Conservation (phyloP, 2,329 filamentous ascomycete species). For the Xylaria sp. region DNA sequence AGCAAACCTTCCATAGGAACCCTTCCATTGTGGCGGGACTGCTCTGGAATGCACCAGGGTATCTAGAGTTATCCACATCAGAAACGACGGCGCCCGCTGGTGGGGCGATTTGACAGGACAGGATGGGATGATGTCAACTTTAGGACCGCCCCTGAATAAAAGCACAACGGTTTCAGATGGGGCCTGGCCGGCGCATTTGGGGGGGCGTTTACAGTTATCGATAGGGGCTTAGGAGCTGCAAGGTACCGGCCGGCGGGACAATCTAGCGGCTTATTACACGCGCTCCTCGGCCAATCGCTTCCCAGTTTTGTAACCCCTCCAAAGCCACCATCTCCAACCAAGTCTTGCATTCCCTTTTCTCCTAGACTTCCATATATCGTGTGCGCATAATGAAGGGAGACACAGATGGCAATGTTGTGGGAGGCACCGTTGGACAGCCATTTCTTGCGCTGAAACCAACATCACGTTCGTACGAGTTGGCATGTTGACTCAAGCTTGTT, state of each 20-base stretch:
- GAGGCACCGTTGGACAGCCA: slow-evolving; percentile 9
- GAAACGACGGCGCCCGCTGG: not conserved
- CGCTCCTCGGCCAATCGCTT: not conserved
- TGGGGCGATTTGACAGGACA: not conserved
- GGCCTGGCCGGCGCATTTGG: not conserved
- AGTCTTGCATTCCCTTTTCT: not conserved
- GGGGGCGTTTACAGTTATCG: slow-evolving; percentile 19
- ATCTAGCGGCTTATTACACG: slow-evolving; percentile 5
- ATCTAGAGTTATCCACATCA: not conserved
- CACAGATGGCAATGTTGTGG: slow-evolving; percentile 2
- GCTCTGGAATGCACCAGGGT: not conserved
- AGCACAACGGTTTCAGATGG: slow-evolving; percentile 6
- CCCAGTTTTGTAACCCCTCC: too few relatives aligned
- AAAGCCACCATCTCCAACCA: too few relatives aligned
- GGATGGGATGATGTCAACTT: not conserved
- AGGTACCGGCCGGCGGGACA: not conserved
- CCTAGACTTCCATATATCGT: not conserved
- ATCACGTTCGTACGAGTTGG: slow-evolving; percentile 2
- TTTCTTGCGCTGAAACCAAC: slow-evolving; percentile 11
- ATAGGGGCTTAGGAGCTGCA: slow-evolving; percentile 7
- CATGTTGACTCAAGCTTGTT: slow-evolving; percentile 2
- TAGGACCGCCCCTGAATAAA: not conserved
- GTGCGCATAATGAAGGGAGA: not conserved
- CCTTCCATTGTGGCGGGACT: too few relatives aligned
- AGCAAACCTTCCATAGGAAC: too few relatives aligned